Percentiles rank a stretch among this genome's conserved stretches.
These are phyloP conservation scores for baker's yeast (Saccharomyces cerevisiae) DNA, from an alignment of 805 yeast species.

Conservation along the genomic window DNA sequence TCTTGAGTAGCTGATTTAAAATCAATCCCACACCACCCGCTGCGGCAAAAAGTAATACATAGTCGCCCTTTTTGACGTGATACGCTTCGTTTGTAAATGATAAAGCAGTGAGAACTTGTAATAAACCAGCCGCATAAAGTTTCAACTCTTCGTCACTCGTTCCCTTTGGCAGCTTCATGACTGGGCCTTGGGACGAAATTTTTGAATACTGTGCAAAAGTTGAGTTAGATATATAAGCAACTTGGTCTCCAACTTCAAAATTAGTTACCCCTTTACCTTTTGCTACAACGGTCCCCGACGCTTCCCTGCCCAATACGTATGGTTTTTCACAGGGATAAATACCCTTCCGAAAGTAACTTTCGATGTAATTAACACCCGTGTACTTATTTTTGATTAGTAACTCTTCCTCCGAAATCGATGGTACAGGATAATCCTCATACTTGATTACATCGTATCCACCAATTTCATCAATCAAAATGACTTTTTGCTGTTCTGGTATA, in stretches of 20 bases:
- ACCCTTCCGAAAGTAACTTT: constrained; percentile 74
- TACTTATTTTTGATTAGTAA: constrained; percentile 64
- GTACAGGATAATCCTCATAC: constrained; percentile 52
- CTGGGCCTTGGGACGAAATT: constrained; percentile 28
- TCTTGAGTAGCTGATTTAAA: constrained; percentile 53
- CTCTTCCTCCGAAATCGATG: constrained; percentile 46
- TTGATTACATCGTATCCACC: constrained; percentile 50
- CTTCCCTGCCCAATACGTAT: constrained; percentile 62
- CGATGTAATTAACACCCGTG: constrained; percentile 79
- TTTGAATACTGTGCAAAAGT: constrained; percentile 74
- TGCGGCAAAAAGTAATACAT: constrained; percentile 77
- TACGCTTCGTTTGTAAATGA: constrained; percentile 63
- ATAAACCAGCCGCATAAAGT: constrained; percentile 48
- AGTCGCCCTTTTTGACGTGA: constrained; percentile 59
- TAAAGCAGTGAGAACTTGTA: constrained; percentile 76
- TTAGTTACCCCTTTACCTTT: constrained; percentile 50
- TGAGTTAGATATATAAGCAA: constrained; percentile 44
- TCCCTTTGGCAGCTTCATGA: constrained; percentile 43
- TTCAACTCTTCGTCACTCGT: constrained; percentile 43
- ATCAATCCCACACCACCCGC: constrained; percentile 91
- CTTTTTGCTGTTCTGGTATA: constrained; percentile 52
- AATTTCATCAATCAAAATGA: constrained; percentile 40
- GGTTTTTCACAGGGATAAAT: constrained; percentile 60
- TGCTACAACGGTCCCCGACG: constrained; percentile 59
- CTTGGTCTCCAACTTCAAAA: constrained; percentile 60